Conservation (phyloP, 345 rosid species). For the Rubroshorea leprosula region DNA sequence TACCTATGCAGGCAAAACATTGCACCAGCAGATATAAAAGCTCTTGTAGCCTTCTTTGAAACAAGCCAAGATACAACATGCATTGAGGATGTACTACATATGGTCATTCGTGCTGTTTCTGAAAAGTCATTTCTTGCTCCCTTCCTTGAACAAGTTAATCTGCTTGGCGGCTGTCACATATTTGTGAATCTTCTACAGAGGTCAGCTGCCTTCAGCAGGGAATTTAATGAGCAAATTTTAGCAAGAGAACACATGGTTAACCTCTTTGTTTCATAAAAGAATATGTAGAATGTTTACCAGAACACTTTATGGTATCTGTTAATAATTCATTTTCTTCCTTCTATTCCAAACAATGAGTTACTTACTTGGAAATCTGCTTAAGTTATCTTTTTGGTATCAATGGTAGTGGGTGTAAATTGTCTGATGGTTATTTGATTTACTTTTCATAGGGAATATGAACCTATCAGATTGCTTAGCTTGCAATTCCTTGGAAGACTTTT, state of each 20-base stretch:
- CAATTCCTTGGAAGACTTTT: slow-evolving; percentile 89
- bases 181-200: slow-evolving; percentile 88
- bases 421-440: slow-evolving; percentile 7
- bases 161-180: slow-evolving; percentile 75
- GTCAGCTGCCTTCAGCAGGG: slow-evolving; percentile 29
- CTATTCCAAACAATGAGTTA: background rate
- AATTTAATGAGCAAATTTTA: background rate
- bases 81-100: slow-evolving; percentile 87
- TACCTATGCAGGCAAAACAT: slow-evolving; percentile 62
- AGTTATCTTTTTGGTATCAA: background rate
- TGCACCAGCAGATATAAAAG: slow-evolving; percentile 58
- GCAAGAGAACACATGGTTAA: background rate
- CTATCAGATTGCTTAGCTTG: slow-evolving; percentile 87
- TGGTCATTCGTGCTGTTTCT: slow-evolving; percentile 85
- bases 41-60: slow-evolving; percentile 76
- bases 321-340: background rate
- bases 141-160: slow-evolving; percentile 84
- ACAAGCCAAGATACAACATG: slow-evolving; percentile 86
- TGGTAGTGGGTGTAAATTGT: background rate
- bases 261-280: slow-evolving; percentile 2
- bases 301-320: background rate
- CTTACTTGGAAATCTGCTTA: background rate
- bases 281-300: background rate
- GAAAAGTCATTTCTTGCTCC: slow-evolving; percentile 62
- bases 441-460: slow-evolving; percentile 71